Conservation (phyloP, 2,329 filamentous ascomycete genomes). For the Calycina herbarum region DNA sequence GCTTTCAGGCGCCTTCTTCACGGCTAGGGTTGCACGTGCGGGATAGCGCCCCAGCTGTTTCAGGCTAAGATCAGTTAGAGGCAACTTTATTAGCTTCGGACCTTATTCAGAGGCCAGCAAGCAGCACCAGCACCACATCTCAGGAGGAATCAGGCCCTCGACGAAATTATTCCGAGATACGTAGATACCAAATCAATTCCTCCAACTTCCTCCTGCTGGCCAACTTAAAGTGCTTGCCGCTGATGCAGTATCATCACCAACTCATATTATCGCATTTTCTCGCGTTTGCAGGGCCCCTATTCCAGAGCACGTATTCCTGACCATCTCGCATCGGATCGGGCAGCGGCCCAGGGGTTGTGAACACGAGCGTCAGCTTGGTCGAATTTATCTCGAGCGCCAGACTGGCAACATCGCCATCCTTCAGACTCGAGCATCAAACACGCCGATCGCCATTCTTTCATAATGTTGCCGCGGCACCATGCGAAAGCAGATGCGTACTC, state of each 20-base stretch:
- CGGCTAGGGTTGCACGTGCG: too few relatives aligned
- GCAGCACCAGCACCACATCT: too few relatives aligned
- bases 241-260: constrained; percentile 1
- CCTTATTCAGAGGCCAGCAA: too few relatives aligned
- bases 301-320: neutral
- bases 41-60: too few relatives aligned
- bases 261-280: neutral
- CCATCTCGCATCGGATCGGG: constrained; percentile 16
- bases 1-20: too few relatives aligned
- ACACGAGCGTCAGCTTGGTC: constrained; percentile 27
- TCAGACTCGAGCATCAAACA: constrained; percentile 12
- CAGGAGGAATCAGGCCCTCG: neutral
- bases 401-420: constrained; percentile 22
- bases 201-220: neutral
- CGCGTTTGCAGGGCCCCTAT: constrained; percentile 2
- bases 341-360: constrained; percentile 27
- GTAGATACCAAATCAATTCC: neutral
- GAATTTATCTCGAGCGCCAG: constrained; percentile 21
- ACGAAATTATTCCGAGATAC: neutral
- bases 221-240: neutral
- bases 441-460: constrained; percentile 38
- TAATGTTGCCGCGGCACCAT: constrained; percentile 85
- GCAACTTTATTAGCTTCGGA: too few relatives aligned
- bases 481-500: constrained; percentile 61
- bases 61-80: too few relatives aligned